Base-by-base conservation (phyloP, 2,329 filamentous ascomycete genomes). In the Sporothrix inflata region DNA sequence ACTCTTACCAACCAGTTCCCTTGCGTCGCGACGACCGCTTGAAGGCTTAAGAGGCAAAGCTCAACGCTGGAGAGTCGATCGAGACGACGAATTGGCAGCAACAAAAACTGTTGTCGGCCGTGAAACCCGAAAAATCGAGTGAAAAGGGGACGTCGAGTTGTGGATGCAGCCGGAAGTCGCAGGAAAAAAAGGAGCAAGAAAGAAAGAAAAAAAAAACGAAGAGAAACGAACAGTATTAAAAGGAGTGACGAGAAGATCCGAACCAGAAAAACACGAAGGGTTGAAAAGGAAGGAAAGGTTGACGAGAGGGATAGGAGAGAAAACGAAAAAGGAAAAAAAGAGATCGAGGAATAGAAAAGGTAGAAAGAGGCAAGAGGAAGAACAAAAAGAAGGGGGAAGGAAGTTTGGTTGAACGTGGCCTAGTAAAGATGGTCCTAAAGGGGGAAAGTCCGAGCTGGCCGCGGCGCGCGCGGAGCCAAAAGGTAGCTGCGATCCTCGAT, bases 211-310 rank as follows among this genome's bases (percentile, higher is more conserved):
- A 42, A 24, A 72, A n/a, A 65, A 66, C 16, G 57, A 51, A 21
- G 45, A 61, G 34, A 65, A 47, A 71, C 76, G 76, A 78, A 76
- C 75, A 76, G 76, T 72, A 77, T 73, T 73, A 77, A 77, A 84
- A 84, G 79, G 82, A 85, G 80, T 78, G 83, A 84, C 82, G 79
- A 80, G 77, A 78, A 75, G 76, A 69, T 75, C 77, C 77, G 75
- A 79, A 78, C 76, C 75, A 78, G 77, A 76, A 77, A 77, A 74
- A 76, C 74, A 76, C 76, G 4, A 61, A 67, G 34, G 51, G 40
- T 51, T 73, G 72, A 71, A 74, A 76, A 69, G 72, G 74, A 72
- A n/a, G n/a, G n/a, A 74, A 72, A 45, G 57, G 67, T 55, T 47
- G 67, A 45, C 38, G 49, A 66, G 68, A 60, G 19, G 67, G 66